Evolutionary conservation across 2,329 filamentous ascomycete genomes (phyloP).

Genomic region (Curvularia spicifera): DNA sequence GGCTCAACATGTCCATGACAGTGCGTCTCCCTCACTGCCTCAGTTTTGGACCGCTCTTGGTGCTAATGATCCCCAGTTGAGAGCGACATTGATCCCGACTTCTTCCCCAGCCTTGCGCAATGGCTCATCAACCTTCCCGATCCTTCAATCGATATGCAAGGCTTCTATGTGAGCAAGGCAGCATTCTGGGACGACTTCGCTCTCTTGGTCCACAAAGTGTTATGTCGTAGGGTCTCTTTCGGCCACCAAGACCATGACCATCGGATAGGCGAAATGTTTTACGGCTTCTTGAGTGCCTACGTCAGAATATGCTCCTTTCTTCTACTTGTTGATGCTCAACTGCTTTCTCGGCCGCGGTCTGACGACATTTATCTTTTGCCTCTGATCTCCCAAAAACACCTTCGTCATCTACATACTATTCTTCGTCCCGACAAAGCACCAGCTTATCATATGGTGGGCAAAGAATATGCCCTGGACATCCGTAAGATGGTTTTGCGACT

Average conservation of each 20-base stretch:
- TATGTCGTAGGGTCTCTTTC: constrained; percentile 39
- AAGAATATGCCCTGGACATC: constrained; percentile 35
- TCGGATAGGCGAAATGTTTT: constrained; percentile 36
- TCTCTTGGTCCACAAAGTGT: constrained; percentile 34
- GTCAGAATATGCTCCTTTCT: constrained; percentile 36
- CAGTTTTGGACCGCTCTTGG: background rate
- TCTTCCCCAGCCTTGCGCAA: constrained; percentile 32
- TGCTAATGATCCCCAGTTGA: constrained; percentile 29
- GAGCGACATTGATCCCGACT: constrained; percentile 26
- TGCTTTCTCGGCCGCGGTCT: constrained; percentile 26
- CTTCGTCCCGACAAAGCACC: constrained; percentile 33
- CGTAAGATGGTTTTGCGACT: constrained; percentile 29
- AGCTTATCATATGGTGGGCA: constrained; percentile 36
- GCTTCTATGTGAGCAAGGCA: constrained; percentile 37
- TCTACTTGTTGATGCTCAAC: constrained; percentile 33
- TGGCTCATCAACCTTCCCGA: constrained; percentile 43
- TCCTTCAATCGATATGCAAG: constrained; percentile 23
- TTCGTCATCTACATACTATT: constrained; percentile 34
- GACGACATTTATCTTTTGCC: constrained; percentile 26
- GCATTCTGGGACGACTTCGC: constrained; percentile 48
- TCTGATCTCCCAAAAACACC: constrained; percentile 40
- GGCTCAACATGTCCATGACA: constrained; percentile 32
- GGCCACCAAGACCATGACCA: constrained; percentile 36
- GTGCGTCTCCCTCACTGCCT: constrained; percentile 22
- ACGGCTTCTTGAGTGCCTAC: constrained; percentile 39